phyloP scores from a whole-genome alignment of 1,284 basidiomycete species.

The Apiotrichum sp. region DNA sequence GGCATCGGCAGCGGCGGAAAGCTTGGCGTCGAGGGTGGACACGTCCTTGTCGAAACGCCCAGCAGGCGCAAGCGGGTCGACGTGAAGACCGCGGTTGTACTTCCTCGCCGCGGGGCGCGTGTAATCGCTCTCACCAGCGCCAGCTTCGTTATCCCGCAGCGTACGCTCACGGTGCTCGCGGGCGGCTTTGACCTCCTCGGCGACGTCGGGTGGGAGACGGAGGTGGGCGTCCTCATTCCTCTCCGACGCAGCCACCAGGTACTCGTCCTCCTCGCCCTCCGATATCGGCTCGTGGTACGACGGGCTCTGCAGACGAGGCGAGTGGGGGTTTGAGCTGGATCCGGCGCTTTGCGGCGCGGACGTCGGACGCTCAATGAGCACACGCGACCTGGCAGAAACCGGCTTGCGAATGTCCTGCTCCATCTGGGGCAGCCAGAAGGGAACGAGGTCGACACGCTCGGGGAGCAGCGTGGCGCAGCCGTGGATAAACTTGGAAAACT shows the following conservation, averaged over 20 bases:
- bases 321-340: slow-evolving; percentile 45
- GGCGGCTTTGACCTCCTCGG: slow-evolving; percentile 73
- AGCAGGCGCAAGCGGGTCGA: slow-evolving; percentile 77
- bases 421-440: slow-evolving; percentile 89
- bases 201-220: slow-evolving; percentile 63
- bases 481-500: slow-evolving; percentile 85
- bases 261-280: slow-evolving; percentile 71
- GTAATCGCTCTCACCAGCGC: slow-evolving; percentile 16
- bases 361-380: slow-evolving; percentile 64
- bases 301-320: slow-evolving; percentile 31
- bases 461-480: slow-evolving; percentile 91
- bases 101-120: slow-evolving; percentile 17
- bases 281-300: slow-evolving; percentile 78
- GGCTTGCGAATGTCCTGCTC: slow-evolving; percentile 89
- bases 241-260: slow-evolving; percentile 59
- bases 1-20: slow-evolving; percentile 53
- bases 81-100: slow-evolving; percentile 55
- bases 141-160: slow-evolving; percentile 49
- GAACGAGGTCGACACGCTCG: slow-evolving; percentile 92
- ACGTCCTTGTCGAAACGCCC: slow-evolving; percentile 67
- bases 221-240: slow-evolving; percentile 62
- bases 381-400: slow-evolving; percentile 62
- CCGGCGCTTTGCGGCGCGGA: slow-evolving; percentile 37
- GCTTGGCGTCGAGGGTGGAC: slow-evolving; percentile 41
- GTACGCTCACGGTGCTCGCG: slow-evolving; percentile 73